Percentiles rank a stretch among this genome's conserved stretches.
phyloP scores from a whole-genome alignment of 2,329 filamentous ascomycete genomes.

The Epichloe amarillans region DNA sequence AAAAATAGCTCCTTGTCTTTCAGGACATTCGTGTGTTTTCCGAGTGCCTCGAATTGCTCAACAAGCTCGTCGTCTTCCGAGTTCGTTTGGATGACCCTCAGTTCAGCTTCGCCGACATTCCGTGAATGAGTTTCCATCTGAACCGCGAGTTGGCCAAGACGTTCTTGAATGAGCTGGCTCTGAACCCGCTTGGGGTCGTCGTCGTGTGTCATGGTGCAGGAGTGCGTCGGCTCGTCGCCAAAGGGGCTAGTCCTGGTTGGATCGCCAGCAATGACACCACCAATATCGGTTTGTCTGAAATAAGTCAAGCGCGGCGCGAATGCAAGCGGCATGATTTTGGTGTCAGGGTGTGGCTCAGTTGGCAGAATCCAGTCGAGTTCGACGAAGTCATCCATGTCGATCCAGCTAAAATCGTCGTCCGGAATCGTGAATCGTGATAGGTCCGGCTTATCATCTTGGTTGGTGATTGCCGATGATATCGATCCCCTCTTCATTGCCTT shows the following conservation, averaged over 20 bases:
- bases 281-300: slow-evolving; percentile 91
- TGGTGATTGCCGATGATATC: slow-evolving; percentile 34
- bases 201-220: slow-evolving; percentile 86
- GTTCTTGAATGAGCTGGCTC: slow-evolving; percentile 67
- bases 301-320: slow-evolving; percentile 95
- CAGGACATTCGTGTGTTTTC: slow-evolving; percentile 40
- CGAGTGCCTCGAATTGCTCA: slow-evolving; percentile 47
- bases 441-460: slow-evolving; percentile 49
- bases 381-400: slow-evolving; percentile 99
- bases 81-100: slow-evolving; percentile 44
- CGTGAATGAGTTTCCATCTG: slow-evolving; percentile 67
- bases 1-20: slow-evolving; percentile 45
- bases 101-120: slow-evolving; percentile 61
- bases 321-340: slow-evolving; percentile 83
- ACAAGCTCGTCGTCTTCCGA: slow-evolving; percentile 35
- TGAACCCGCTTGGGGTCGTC: slow-evolving; percentile 85
- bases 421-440: slow-evolving; percentile 89
- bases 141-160: slow-evolving; percentile 62
- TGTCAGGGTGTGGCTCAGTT: slow-evolving; percentile 78
- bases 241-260: slow-evolving; percentile 76
- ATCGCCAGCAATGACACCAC: slow-evolving; percentile 65
- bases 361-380: slow-evolving; percentile 94
- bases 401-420: slow-evolving; percentile 90
- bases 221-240: slow-evolving; percentile 83
- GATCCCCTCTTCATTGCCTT: slow-evolving; percentile 58